These are phyloP conservation scores for Hypoxylon sp. DNA, from an alignment of 2,329 filamentous ascomycete species.

Conservation along the genomic window DNA sequence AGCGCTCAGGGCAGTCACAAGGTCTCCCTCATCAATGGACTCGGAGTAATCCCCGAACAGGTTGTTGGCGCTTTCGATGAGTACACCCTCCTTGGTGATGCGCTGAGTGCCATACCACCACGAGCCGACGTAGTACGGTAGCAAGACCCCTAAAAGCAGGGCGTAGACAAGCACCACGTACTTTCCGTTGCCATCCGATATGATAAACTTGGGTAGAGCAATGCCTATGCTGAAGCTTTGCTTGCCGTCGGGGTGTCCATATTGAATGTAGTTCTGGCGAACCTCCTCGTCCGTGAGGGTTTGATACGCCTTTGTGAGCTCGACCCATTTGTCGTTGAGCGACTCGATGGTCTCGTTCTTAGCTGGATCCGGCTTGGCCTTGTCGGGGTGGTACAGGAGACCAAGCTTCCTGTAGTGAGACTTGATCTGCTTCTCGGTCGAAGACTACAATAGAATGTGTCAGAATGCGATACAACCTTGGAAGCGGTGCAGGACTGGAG, in stretches of 20 bases:
- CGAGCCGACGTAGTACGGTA: conserved; percentile 91
- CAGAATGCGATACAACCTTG: conserved; percentile 5
- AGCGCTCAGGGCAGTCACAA: conserved; percentile 81
- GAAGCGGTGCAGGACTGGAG: conserved; percentile 40
- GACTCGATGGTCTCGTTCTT: conserved; percentile 90
- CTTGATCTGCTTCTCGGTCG: conserved; percentile 90
- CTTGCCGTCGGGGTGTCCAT: conserved; percentile 96
- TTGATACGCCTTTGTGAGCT: conserved; percentile 98
- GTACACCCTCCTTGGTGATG: conserved; percentile 90
- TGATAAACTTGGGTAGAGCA: conserved; percentile 89
- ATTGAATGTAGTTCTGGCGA: conserved; percentile 95
- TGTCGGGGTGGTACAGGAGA: conserved; percentile 90
- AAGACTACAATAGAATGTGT: conserved; percentile 56
- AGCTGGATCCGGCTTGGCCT: conserved; percentile 79
- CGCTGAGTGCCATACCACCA: conserved; percentile 99
- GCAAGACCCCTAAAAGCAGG: conserved; percentile 82
- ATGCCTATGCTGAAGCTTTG: conserved; percentile 98
- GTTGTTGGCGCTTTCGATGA: conserved; percentile 92
- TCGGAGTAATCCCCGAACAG: conserved; percentile 94
- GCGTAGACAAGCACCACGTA: conserved; percentile 93
- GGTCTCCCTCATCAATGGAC: conserved; percentile 78
- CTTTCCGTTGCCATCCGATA: conserved; percentile 93
- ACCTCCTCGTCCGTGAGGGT: conserved; percentile 96
- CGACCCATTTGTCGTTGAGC: conserved; percentile 89
- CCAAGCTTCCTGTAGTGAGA: conserved; percentile 88